phyloP scores from a whole-genome alignment of 331 rosid genomes.

The Pyracantha coccinea region DNA sequence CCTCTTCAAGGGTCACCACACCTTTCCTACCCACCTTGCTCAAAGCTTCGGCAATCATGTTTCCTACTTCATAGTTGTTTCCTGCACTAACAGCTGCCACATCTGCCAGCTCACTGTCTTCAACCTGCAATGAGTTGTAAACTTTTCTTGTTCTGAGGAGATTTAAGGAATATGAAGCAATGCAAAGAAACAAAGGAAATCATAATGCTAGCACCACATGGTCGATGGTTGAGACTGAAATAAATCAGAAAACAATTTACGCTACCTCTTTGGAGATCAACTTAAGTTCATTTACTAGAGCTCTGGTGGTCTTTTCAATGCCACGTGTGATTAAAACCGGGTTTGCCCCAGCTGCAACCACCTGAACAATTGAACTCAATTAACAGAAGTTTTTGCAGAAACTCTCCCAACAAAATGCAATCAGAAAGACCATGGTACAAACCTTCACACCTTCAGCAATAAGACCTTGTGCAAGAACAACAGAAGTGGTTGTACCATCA shows the following conservation, averaged over 20 bases:
- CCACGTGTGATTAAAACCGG: constrained; percentile 97
- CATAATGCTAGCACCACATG: background rate
- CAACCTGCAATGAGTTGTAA: constrained; percentile 52
- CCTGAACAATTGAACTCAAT: constrained; percentile 33
- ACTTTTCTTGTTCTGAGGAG: background rate
- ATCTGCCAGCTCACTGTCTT: constrained; percentile 92
- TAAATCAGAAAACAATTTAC: background rate
- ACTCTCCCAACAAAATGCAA: background rate
- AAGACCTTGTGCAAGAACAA: constrained; percentile 97
- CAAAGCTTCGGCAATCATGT: constrained; percentile 98
- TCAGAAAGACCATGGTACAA: background rate
- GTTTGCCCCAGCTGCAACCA: constrained; percentile 98
- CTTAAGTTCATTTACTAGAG: constrained; percentile 78
- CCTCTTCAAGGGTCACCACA: constrained; percentile 98
- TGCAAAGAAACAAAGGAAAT: background rate
- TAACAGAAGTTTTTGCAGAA: background rate
- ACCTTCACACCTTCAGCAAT: constrained; percentile 97
- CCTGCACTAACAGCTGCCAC: constrained; percentile 99
- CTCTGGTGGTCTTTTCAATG: constrained; percentile 82
- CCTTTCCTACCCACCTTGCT: constrained; percentile 96
- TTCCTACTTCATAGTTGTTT: constrained; percentile 85
- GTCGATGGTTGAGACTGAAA: background rate
- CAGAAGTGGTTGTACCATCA: constrained; percentile 97
- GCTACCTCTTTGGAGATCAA: constrained; percentile 79
- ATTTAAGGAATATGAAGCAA: background rate